These are phyloP conservation scores for Aureobasidium sp. DNA, from an alignment of 2,329 filamentous ascomycete species.

Conservation along the genomic window DNA sequence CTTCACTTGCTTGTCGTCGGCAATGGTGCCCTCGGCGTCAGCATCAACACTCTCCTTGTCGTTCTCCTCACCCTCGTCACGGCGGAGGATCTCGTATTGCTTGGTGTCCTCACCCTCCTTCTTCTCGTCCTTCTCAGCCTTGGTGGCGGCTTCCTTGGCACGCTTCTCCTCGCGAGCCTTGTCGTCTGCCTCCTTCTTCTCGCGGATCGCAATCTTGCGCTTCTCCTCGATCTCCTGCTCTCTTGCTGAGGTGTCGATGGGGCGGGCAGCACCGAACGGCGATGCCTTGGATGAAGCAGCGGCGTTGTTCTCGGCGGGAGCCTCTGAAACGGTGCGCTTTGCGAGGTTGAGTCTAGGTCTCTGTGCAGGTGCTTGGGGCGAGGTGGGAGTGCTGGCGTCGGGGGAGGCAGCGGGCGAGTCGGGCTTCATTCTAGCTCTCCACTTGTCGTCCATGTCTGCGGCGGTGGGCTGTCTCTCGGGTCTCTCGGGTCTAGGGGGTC, in stretches of 20 bases:
- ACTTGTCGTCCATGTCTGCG: constrained; percentile 86
- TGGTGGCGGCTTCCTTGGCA: constrained; percentile 51
- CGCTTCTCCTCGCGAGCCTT: constrained; percentile 65
- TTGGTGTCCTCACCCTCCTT: constrained; percentile 28
- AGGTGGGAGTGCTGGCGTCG: constrained; percentile 66
- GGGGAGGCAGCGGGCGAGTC: constrained; percentile 59
- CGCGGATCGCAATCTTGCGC: constrained; percentile 59
- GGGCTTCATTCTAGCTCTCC: constrained; percentile 87
- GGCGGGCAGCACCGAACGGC: constrained; percentile 86
- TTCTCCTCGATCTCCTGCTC: constrained; percentile 90
- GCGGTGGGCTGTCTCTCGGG: constrained; percentile 62
- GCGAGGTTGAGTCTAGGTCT: constrained; percentile 79
- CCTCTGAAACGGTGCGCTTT: constrained; percentile 85
- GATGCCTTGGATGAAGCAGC: constrained; percentile 67
- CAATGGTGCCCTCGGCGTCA: constrained; percentile 42
- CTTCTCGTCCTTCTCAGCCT: constrained; percentile 33
- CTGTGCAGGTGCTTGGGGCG: constrained; percentile 55
- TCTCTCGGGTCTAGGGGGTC: constrained; percentile 49
- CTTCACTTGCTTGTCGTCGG: constrained; percentile 46
- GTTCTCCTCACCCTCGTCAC: constrained; percentile 28
- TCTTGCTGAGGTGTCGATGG: constrained; percentile 84
- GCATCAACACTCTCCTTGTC: constrained; percentile 30
- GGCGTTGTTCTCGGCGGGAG: constrained; percentile 31
- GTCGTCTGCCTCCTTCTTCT: constrained; percentile 82
- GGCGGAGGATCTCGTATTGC: constrained; percentile 48